Evolutionary conservation across 371 early-diverging fungal genomes (phyloP), one percentile per base, ranked within the genome.

Genomic region (Coemansia sp.): DNA sequence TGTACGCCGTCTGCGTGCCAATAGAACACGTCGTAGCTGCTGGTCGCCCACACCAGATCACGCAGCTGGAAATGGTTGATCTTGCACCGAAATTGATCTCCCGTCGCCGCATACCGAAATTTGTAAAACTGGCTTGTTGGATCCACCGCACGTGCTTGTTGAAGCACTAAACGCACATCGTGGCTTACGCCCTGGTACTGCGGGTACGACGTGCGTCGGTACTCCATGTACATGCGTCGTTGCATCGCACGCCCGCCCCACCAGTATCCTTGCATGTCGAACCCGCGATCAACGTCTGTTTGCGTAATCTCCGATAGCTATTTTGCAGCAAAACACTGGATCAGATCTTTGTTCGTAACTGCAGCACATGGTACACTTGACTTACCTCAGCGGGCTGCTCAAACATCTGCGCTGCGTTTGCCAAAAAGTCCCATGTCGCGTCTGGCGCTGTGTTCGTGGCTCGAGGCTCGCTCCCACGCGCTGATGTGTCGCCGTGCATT

Each of bases 1-100:
- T 83, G 79, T 4, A 92, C 83, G 3, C 82, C 73, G 49, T 85
- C 79, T 0, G 82, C 68, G 66, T 83, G 88, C 84, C 71, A 39
- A 63, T 36, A 78, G 24, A 63, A 90, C 8, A 91, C 82, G 57
- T 87, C 86, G 71, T 91, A 88, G 58, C 87, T 88, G 71, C 83
- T 87, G 1, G 92, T 88, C 0, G 90, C 86, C 79, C 84, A 87
- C 11, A 94, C 66, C 44, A 92, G 75, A 67, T 94, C 88, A 39
- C 94, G 84, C 26, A 92, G 83, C 78, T 92, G 93, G 55, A 92
- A 90, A 64, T 94, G 92, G 55, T 66, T 73, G 52, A 82, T 67
- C 24, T 80, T 67, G 67, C 83, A 79, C 32, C 78, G 74, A 53
- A 52, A 60, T 12, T 46, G 49, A 26, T 60, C 66, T 9, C 77